Evolutionary conservation across 768 basidiomycete genomes (phyloP), one percentile per base, ranked within the genome.

Genomic region (Brasilioporus rufonigricans): DNA sequence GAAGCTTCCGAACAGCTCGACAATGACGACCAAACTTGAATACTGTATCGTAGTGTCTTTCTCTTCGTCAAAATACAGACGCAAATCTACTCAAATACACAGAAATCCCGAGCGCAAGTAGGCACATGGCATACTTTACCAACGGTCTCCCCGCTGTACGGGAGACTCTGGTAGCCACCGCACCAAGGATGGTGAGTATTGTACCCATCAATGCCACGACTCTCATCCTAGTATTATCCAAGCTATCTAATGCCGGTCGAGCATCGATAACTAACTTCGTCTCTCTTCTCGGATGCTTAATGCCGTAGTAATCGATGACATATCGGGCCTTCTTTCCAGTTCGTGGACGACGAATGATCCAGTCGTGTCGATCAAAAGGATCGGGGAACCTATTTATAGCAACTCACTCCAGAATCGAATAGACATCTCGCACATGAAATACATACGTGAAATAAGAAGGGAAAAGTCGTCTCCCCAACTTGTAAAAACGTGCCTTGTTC

Each of bases 281-380:
- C 12, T 60, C 48, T 8, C 40, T 24, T 14, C 19, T 24, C 5
- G 44, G 33, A 55, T 60, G 44, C 24, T 50, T 60, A 31, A 55
- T 18, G 11, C 58, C 58, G 5, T 59, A 59, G 23, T 60, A 59
- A 45, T 60, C 59, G 7, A 60, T 60, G 8, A 55, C 57, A 24
- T 59, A 59, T 27, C 56, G 41, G 4, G 26, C 23, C n/a, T 19
- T 39, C 45, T 29, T 36, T 4, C 58, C 48, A 36, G 44, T 38
- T 18, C 48, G 27, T 6, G 52, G 52, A 43, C 51, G 58, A 16
- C 52, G 52, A 27, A 60, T 29, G 19, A 60, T 60, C 58, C 58
- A 55, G 41, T 60, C 58, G 5, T 60, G 58, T 36, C 58, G 52
- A 46, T 59, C 58, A 4, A 59, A 59, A 5, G 51, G 58, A 38